A percentile compares a stretch with the other conserved stretches of the same genome.
Conservation (phyloP, 768 basidiomycete species). For the Lactarius hatsudake region DNA sequence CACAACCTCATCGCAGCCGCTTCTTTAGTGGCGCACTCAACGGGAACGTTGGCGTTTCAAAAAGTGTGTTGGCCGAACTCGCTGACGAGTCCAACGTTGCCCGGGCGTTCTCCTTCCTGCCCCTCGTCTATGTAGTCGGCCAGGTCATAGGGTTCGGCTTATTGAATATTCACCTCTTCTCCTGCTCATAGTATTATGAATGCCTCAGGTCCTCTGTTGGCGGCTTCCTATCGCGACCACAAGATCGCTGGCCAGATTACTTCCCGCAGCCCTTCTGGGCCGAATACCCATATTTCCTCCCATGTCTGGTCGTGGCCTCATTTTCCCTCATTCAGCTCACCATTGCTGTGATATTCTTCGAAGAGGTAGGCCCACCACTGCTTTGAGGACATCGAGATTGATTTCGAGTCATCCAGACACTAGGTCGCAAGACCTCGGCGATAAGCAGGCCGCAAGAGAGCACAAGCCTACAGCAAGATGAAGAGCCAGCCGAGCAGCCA, state of each 20-base stretch:
- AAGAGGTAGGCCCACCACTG: not conserved
- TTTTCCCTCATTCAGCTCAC: not conserved
- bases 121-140: conserved; percentile 26
- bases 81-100: conserved; percentile 59
- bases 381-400: not conserved
- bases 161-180: not conserved
- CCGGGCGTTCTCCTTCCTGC: conserved; percentile 37
- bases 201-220: conserved; percentile 20
- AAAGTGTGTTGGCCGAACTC: conserved; percentile 63
- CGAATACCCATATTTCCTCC: conserved; percentile 30
- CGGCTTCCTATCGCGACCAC: conserved; percentile 28
- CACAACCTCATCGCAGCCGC: not conserved
- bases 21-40: not conserved
- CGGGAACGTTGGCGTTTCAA: conserved; percentile 51
- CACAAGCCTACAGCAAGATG: not conserved
- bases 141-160: not conserved
- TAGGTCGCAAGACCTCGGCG: not conserved
- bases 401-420: not conserved
- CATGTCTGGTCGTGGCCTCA: conserved; percentile 12
- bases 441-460: not conserved
- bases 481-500: not conserved
- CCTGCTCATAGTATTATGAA: not conserved
- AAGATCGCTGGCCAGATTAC: conserved; percentile 24
- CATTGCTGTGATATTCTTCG: not conserved
- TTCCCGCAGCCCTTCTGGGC: conserved; percentile 29